Evolutionary conservation across 345 rosid genomes (phyloP).

Genomic region (Anastatica hierochuntica): DNA sequence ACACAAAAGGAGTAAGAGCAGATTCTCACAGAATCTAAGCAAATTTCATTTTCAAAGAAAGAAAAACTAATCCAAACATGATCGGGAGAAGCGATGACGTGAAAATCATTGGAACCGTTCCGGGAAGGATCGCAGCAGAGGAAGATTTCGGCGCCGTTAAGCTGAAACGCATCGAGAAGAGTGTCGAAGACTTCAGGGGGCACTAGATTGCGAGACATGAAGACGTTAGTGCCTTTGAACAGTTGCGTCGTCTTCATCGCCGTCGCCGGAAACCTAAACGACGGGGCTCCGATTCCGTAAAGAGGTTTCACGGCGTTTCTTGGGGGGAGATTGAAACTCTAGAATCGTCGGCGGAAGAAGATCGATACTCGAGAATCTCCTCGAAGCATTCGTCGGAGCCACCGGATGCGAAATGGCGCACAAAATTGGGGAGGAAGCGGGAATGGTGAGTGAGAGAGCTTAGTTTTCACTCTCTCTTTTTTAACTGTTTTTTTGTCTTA

Average conservation of each 20-base stretch:
- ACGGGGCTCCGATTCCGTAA: no score
- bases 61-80: constrained; percentile 32
- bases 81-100: constrained; percentile 68
- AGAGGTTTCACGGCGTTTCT: no score
- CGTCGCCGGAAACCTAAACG: constrained; percentile 4
- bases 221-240: constrained; percentile 63
- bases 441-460: no score
- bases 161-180: constrained; percentile 76
- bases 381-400: no score
- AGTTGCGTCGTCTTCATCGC: constrained; percentile 49
- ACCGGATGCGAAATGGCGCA: no score
- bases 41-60: not conserved
- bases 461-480: no score
- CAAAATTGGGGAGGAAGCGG: no score
- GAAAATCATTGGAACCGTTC: constrained; percentile 58
- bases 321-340: not conserved
- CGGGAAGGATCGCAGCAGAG: constrained; percentile 93
- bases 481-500: no score
- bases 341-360: not conserved
- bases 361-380: not conserved
- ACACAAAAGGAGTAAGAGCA: not conserved
- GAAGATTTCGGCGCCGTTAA: constrained; percentile 70
- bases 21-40: not conserved
- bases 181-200: constrained; percentile 83
- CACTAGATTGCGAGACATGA: constrained; percentile 77